Conservation (phyloP, 2,329 filamentous ascomycete genomes). For the Exophiala sp. region DNA sequence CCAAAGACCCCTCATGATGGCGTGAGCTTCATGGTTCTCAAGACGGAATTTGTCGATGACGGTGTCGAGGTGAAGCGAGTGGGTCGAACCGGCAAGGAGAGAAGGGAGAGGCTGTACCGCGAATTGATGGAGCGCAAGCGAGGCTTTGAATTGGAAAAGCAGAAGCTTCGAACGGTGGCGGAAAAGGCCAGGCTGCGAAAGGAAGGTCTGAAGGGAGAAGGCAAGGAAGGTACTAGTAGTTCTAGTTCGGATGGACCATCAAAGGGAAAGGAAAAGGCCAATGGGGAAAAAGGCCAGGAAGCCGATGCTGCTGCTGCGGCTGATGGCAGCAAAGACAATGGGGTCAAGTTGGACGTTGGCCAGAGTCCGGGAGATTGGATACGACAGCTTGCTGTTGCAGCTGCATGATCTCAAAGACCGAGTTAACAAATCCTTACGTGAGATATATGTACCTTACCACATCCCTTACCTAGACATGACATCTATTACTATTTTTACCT, state of each 20-base stretch:
- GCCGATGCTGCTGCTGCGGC: too few relatives aligned
- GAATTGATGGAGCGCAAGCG: slow-evolving; percentile 31
- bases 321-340: neutral
- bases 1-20: slow-evolving; percentile 67
- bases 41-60: slow-evolving; percentile 81
- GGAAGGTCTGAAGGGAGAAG: neutral
- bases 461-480: too few relatives aligned
- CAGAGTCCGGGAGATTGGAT: slow-evolving; percentile 23
- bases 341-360: slow-evolving; percentile 14
- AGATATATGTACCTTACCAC: too few relatives aligned
- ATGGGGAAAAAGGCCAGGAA: neutral
- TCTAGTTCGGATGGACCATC: neutral
- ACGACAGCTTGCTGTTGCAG: slow-evolving; percentile 16
- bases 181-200: slow-evolving; percentile 2
- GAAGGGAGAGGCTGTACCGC: slow-evolving; percentile 45
- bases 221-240: neutral
- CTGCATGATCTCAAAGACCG: neutral
- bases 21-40: slow-evolving; percentile 78
- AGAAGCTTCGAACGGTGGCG: slow-evolving; percentile 10
- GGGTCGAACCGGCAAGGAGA: slow-evolving; percentile 43
- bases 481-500: too few relatives aligned
- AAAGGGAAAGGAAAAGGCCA: neutral
- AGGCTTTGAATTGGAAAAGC: slow-evolving; percentile 20
- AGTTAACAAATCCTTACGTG: neutral
- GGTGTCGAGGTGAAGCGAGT: slow-evolving; percentile 42